Base-by-base conservation (phyloP, 805 yeast species). In the Starmerella powellii region DNA sequence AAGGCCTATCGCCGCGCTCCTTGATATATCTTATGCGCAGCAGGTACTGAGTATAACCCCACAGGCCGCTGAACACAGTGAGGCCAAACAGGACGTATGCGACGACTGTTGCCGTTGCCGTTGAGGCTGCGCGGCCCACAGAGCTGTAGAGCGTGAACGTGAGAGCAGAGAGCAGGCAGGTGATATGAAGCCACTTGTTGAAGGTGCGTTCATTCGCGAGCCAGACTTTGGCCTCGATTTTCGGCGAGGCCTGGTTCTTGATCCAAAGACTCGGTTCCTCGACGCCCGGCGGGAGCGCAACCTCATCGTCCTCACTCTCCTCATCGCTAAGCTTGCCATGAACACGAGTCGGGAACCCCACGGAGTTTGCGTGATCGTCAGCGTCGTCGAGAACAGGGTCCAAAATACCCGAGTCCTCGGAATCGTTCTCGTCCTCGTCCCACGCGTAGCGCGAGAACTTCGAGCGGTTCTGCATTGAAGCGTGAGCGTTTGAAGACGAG, bases 141-240 rank as follows among this genome's bases (percentile, higher is more conserved):
- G 94, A 78, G 31, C 78, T 73, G 65, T 83, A 83, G 42, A 91
- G 73, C 13, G 91, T 71, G 57, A 87, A 86, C 0, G 97, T 85
- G 54, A 91, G 65, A 0, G 87, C 78, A 17, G 94, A 77, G 52
- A 91, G 70, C 58, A 91, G 66, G 0, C 93, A 76, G 12, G 94
- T 81, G 18, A 88, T 88, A 48, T 80, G 86, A 51, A 91, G 68
- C 98, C 98, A 91, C 62, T 93, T 74, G 67, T 84, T 80, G 66
- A 87, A 88, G 3, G 98, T 91, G 62, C 98, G 80, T 66, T 91
- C 98, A 58, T 91, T 91, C 23, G 98, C 98, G 50, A 91, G 70
- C 96, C 97, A 91, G 12, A 91, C 98, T 59, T 91, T 91, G 24
- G 97, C 93, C 66, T 91, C 98, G 45, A 91, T 87, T 63, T 82